Evolutionary conservation across 179 eudicot genomes (phyloP).

Genomic region (Monotropa hypopitys): DNA sequence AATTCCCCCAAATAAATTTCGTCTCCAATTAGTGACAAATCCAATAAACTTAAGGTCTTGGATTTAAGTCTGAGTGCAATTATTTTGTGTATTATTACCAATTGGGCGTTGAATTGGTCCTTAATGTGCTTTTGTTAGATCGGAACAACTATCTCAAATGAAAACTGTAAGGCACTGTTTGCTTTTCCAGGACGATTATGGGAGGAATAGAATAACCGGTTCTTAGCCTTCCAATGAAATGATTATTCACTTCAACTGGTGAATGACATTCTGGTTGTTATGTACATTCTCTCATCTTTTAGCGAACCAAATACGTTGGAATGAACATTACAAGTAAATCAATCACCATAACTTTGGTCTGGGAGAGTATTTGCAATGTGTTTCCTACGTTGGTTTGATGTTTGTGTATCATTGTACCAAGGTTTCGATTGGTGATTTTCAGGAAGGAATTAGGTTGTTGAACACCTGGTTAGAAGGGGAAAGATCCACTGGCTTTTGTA

Average conservation of each 20-base stretch:
- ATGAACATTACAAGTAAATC: not conserved
- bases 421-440: constrained; percentile 14
- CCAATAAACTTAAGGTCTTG: no score
- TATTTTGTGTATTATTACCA: no score
- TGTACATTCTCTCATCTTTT: not conserved
- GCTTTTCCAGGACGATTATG: not conserved
- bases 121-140: not conserved
- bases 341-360: not conserved
- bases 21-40: no score
- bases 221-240: not conserved
- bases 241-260: not conserved
- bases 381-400: constrained; percentile 3
- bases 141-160: not conserved
- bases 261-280: not conserved
- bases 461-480: constrained; percentile 90
- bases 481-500: constrained; percentile 54
- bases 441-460: constrained; percentile 88
- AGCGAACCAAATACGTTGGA: not conserved
- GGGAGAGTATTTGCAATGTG: not conserved
- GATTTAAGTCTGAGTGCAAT: no score
- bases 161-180: not conserved
- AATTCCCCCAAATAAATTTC: no score
- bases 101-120: no score
- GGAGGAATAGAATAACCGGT: not conserved
- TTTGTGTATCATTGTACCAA: not conserved